Evolutionary conservation across 2,329 filamentous ascomycete genomes (phyloP).

Genomic region (Neofusicoccum kwambonambiense): DNA sequence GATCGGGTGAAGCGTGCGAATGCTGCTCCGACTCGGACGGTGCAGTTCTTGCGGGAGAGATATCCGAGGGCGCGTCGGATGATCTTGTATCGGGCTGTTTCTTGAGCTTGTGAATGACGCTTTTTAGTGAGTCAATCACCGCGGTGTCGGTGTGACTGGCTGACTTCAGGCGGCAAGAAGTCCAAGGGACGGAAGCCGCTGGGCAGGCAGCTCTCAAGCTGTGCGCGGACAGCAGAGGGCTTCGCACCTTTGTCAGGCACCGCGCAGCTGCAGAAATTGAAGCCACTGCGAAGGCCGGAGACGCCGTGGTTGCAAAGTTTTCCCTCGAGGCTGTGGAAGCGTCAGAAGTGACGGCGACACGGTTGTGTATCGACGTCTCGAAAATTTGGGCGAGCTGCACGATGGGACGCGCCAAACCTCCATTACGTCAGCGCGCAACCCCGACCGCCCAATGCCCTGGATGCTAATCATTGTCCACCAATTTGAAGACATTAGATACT

Average conservation of each 20-base stretch:
- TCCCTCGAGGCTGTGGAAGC: not conserved
- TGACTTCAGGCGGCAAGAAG: not conserved
- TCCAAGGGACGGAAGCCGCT: not conserved
- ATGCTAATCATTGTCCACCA: no score
- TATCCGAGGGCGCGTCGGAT: not conserved
- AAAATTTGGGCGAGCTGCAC: slow-evolving; percentile 5
- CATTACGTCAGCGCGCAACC: not conserved
- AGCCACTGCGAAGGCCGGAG: not conserved
- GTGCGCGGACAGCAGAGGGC: not conserved
- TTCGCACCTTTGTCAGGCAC: not conserved
- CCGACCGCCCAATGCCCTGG: no score
- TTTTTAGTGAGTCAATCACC: not conserved
- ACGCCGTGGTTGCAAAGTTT: not conserved
- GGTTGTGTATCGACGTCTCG: not conserved
- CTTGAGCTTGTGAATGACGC: not conserved
- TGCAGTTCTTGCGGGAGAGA: no score
- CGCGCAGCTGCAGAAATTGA: not conserved
- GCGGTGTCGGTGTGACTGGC: not conserved
- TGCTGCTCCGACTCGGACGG: not conserved
- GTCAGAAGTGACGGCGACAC: not conserved
- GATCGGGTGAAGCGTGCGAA: not conserved
- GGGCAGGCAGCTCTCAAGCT: not conserved
- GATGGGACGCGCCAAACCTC: not conserved
- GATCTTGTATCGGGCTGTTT: not conserved
- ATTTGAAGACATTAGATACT: no score